phyloP scores from a whole-genome alignment of 2,329 filamentous ascomycete genomes.

The Pyrenochaeta sp. region DNA sequence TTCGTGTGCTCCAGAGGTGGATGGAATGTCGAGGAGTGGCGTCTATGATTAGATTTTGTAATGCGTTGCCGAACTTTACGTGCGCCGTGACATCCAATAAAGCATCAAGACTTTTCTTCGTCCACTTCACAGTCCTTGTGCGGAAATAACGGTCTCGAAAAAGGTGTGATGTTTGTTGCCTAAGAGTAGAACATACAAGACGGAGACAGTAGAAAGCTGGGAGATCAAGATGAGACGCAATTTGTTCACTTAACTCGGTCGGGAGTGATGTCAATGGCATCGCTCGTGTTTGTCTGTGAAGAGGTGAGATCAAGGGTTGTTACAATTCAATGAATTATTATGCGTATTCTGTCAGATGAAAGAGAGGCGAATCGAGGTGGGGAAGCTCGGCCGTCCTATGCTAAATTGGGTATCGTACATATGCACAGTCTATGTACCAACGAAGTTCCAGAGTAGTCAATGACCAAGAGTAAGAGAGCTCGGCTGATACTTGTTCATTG shows the following conservation, averaged over 20 bases:
- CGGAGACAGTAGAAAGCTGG: constrained; percentile 26
- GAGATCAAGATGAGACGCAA: constrained; percentile 28
- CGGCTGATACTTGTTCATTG: too few relatives aligned
- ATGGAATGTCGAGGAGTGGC: constrained; percentile 37
- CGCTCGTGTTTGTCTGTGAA: not conserved
- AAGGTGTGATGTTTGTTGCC: constrained; percentile 21
- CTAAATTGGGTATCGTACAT: constrained; percentile 10
- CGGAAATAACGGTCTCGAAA: constrained; percentile 36
- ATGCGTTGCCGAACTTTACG: constrained; percentile 18
- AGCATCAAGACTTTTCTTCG: constrained; percentile 15
- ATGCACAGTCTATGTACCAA: not conserved
- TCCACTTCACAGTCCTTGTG: constrained; percentile 26
- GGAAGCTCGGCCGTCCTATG: constrained; percentile 11
- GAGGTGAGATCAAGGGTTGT: not conserved
- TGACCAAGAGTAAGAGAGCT: too few relatives aligned
- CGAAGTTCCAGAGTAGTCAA: not conserved
- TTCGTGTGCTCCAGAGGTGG: constrained; percentile 28
- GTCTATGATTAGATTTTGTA: constrained; percentile 34
- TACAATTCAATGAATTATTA: too few relatives aligned
- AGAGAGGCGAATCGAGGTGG: not conserved
- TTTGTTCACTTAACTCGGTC: constrained; percentile 33
- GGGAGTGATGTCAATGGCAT: constrained; percentile 28
- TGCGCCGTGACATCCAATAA: constrained; percentile 26
- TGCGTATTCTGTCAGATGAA: not conserved
- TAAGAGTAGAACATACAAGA: constrained; percentile 22